phyloP scores from a whole-genome alignment of 371 early-diverging fungal species.

The Mucor plumbeus region DNA sequence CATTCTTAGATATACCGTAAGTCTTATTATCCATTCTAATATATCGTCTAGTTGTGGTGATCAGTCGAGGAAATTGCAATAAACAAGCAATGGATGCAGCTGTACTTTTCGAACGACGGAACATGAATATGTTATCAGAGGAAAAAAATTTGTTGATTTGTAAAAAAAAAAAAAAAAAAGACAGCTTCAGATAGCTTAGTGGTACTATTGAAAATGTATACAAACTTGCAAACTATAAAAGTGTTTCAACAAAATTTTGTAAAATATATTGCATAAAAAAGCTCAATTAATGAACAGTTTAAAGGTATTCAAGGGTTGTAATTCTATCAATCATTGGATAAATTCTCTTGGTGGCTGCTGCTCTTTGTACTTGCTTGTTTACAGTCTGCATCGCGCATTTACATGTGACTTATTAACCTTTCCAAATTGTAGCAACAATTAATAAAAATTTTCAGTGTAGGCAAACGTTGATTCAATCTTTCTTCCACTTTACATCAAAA shows the following conservation, averaged over 20 bases:
- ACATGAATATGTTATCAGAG: background rate
- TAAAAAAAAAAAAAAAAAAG: no score
- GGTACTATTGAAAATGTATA: background rate
- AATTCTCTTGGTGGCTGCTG: background rate
- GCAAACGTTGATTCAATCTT: background rate
- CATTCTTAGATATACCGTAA: slow-evolving; percentile 49
- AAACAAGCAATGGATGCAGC: background rate
- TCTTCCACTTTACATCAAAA: background rate
- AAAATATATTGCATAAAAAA: no score
- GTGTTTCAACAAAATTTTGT: no score
- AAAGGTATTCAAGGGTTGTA: no score
- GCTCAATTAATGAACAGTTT: no score
- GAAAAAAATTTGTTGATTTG: background rate
- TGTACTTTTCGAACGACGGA: slow-evolving; percentile 3
- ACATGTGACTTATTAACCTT: background rate
- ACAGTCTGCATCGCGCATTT: background rate
- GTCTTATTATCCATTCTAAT: slow-evolving; percentile 14
- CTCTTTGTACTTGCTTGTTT: background rate
- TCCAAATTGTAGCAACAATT: background rate
- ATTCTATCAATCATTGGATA: no score
- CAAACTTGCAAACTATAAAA: no score
- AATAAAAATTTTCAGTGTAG: background rate
- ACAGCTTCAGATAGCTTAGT: no score
- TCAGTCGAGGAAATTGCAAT: background rate
- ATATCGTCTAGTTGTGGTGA: background rate